Conservation (phyloP, 768 basidiomycete species). For the Tylopilus sp. region DNA sequence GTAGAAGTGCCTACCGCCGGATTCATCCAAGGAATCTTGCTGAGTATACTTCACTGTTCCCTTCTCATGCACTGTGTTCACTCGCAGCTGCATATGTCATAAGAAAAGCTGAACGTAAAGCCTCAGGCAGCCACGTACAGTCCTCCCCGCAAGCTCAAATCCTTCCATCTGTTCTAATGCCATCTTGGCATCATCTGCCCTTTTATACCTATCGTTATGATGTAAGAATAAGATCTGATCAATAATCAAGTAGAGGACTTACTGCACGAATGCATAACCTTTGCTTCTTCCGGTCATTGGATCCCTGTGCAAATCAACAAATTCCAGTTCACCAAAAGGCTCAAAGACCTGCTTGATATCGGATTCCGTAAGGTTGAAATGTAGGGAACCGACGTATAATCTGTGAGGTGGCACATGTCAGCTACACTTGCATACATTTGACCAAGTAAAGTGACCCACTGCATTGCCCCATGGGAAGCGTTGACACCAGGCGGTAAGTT, state of each 20-base stretch:
- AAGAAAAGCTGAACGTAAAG: slow-evolving; percentile 13
- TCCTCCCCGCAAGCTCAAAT: slow-evolving; percentile 94
- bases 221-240: slow-evolving; percentile 1
- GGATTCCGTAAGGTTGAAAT: slow-evolving; percentile 94
- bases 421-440: slow-evolving; percentile 8
- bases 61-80: slow-evolving; percentile 92
- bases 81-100: slow-evolving; percentile 56
- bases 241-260: slow-evolving; percentile 26
- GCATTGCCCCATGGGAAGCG: slow-evolving; percentile 79
- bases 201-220: slow-evolving; percentile 63
- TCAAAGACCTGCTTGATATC: slow-evolving; percentile 99
- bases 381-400: slow-evolving; percentile 94
- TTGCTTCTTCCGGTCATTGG: slow-evolving; percentile 94
- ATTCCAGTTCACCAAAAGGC: slow-evolving; percentile 96
- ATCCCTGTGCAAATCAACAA: slow-evolving; percentile 96
- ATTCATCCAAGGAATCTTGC: slow-evolving; percentile 83
- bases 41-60: slow-evolving; percentile 72
- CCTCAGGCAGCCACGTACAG: slow-evolving; percentile 44
- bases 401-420: slow-evolving; percentile 37
- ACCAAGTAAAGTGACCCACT: slow-evolving; percentile 49
- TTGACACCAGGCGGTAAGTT: slow-evolving; percentile 84
- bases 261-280: slow-evolving; percentile 98
- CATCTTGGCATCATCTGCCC: slow-evolving; percentile 92
- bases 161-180: slow-evolving; percentile 99
- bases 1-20: slow-evolving; percentile 58